Evolutionary conservation across 2,329 filamentous ascomycete species (phyloP).

Genomic region (Clonostachys rosea): DNA sequence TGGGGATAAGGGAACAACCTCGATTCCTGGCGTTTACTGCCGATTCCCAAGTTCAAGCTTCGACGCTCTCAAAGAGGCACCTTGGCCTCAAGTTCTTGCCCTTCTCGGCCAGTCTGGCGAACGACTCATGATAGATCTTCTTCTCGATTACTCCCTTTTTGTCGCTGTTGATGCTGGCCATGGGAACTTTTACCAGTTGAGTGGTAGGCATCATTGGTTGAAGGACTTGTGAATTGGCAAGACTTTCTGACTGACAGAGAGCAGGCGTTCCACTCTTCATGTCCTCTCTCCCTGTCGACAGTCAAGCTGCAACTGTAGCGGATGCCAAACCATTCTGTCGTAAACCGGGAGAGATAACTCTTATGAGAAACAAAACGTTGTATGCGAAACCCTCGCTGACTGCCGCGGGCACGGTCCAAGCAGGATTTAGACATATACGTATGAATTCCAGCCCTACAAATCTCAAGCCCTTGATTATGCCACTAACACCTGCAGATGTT

Average conservation of each 20-base stretch:
- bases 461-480: not conserved
- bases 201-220: constrained; percentile 46
- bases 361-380: constrained; percentile 80
- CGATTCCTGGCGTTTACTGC: constrained; percentile 62
- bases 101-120: constrained; percentile 74
- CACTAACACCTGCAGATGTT: constrained; percentile 54
- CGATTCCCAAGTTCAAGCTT: constrained; percentile 68
- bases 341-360: constrained; percentile 56
- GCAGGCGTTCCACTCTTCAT: constrained; percentile 48
- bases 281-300: constrained; percentile 16
- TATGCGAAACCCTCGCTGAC: constrained; percentile 75
- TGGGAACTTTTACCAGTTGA: constrained; percentile 73
- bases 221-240: not conserved
- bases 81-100: constrained; percentile 73
- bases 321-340: constrained; percentile 2
- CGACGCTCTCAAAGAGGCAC: constrained; percentile 57
- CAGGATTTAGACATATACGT: constrained; percentile 81
- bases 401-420: constrained; percentile 59
- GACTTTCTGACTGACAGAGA: constrained; percentile 3
- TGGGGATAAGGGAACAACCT: constrained; percentile 20
- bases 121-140: constrained; percentile 69
- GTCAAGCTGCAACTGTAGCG: not conserved
- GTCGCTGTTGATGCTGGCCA: constrained; percentile 50
- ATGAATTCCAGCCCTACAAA: constrained; percentile 23
- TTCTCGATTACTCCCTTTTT: constrained; percentile 78